A percentile compares a stretch with the other conserved stretches of the same genome.
Evolutionary conservation across 345 rosid genomes (phyloP).

Genomic region (Isatis tinctoria): DNA sequence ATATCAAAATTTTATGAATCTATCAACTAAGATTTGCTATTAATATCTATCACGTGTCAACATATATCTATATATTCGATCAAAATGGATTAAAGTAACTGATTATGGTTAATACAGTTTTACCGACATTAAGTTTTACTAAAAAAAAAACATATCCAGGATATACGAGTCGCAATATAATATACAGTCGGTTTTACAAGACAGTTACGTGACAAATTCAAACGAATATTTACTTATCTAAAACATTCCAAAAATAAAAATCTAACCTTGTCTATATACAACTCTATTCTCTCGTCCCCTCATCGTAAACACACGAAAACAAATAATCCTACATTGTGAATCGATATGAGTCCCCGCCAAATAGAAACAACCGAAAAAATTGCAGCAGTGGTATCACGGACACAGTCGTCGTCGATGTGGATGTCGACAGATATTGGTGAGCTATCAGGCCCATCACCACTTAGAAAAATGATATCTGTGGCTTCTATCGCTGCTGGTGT

Average conservation of each 20-base stretch:
- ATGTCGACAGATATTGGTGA: not conserved
- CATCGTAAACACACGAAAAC: not conserved
- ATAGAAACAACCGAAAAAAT: too few relatives aligned
- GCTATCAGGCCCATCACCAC: constrained; percentile 23
- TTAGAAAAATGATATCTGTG: constrained; percentile 49
- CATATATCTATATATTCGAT: not conserved
- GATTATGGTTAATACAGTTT: not conserved
- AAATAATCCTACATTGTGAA: not conserved
- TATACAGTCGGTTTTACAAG: too few relatives aligned
- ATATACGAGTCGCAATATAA: not conserved
- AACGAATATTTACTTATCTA: not conserved
- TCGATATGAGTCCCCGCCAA: not conserved
- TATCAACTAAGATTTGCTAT: not conserved
- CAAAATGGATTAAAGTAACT: not conserved
- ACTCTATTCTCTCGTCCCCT: not conserved
- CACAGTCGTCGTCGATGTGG: not conserved
- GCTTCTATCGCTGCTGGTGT: constrained; percentile 84
- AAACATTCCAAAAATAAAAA: not conserved
- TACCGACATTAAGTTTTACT: not conserved
- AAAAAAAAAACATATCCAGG: not conserved
- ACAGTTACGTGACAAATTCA: not conserved
- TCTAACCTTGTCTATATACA: not conserved
- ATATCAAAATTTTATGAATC: too few relatives aligned
- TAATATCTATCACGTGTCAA: not conserved
- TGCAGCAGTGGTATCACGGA: too few relatives aligned